Conservation (phyloP, 371 early-diverging fungal genomes). For the Encephalitozoon cuniculi region DNA sequence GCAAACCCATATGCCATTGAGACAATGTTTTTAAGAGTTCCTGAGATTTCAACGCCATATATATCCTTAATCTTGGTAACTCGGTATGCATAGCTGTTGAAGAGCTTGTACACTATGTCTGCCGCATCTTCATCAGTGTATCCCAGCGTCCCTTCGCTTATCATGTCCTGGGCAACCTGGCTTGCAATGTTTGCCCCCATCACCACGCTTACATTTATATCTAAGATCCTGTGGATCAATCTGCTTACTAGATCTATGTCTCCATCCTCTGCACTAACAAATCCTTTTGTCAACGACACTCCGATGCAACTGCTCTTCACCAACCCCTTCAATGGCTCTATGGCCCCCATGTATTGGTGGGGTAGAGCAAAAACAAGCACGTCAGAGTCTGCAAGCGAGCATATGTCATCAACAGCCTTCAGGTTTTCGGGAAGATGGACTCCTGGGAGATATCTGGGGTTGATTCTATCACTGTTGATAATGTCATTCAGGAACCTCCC, state of each 20-base stretch:
- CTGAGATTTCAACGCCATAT: constrained; percentile 84
- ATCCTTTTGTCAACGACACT: constrained; percentile 77
- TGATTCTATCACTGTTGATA: constrained; percentile 82
- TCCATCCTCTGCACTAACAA: constrained; percentile 58
- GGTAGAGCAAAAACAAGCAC: constrained; percentile 86
- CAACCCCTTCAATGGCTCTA: constrained; percentile 67
- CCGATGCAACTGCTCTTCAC: constrained; percentile 69
- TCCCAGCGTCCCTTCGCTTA: constrained; percentile 80
- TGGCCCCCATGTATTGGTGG: constrained; percentile 75
- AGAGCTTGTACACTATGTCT: constrained; percentile 67
- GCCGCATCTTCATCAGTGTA: constrained; percentile 68
- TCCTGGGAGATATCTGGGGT: constrained; percentile 85
- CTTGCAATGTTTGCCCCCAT: constrained; percentile 96
- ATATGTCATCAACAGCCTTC: constrained; percentile 71
- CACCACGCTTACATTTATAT: constrained; percentile 70
- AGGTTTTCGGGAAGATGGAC: constrained; percentile 75
- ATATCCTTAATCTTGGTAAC: constrained; percentile 73
- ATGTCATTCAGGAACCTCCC: constrained; percentile 74
- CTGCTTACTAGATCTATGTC: constrained; percentile 75
- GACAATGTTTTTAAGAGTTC: constrained; percentile 94
- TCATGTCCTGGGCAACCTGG: constrained; percentile 80
- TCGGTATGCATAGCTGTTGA: constrained; percentile 75
- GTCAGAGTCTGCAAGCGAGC: constrained; percentile 69
- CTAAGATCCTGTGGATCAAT: constrained; percentile 69
- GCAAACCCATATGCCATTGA: constrained; percentile 89